A percentile compares a stretch with the other conserved stretches of the same genome.
These are phyloP conservation scores for Ricinus communis DNA, from an alignment of 345 rosid genomes.

Conservation along the genomic window DNA sequence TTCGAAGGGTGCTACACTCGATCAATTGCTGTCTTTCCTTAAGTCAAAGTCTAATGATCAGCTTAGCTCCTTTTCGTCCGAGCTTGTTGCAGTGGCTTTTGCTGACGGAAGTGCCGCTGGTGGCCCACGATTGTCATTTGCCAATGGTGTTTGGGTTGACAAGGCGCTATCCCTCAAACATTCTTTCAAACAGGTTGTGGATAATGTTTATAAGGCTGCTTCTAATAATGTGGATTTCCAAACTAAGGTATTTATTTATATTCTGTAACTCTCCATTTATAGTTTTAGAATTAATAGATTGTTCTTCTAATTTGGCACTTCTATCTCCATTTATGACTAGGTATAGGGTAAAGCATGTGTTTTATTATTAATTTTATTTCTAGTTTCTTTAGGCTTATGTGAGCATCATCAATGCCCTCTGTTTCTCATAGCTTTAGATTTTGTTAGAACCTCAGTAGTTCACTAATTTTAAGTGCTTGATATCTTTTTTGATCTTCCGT, in stretches of 20 bases:
- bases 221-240: conserved; percentile 66
- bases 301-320: no score
- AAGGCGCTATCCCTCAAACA: conserved; percentile 56
- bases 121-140: conserved; percentile 63
- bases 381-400: no score
- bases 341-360: no score
- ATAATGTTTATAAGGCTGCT: conserved; percentile 57
- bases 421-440: no score
- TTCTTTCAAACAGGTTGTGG: conserved; percentile 56
- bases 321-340: no score
- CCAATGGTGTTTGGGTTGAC: conserved; percentile 73
- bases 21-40: conserved; percentile 81
- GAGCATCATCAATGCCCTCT: no score
- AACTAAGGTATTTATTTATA: conserved; percentile 44
- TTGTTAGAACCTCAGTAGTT: no score
- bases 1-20: conserved; percentile 55
- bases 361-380: no score
- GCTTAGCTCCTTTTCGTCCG: conserved; percentile 54
- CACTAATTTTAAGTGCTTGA: no score
- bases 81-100: conserved; percentile 56
- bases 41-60: conserved; percentile 52
- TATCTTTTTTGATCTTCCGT: no score
- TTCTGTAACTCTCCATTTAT: no score
- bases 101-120: conserved; percentile 65
- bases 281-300: no score